Conservation (phyloP, 129 eudicot genomes). For the Lactuca sativa region DNA sequence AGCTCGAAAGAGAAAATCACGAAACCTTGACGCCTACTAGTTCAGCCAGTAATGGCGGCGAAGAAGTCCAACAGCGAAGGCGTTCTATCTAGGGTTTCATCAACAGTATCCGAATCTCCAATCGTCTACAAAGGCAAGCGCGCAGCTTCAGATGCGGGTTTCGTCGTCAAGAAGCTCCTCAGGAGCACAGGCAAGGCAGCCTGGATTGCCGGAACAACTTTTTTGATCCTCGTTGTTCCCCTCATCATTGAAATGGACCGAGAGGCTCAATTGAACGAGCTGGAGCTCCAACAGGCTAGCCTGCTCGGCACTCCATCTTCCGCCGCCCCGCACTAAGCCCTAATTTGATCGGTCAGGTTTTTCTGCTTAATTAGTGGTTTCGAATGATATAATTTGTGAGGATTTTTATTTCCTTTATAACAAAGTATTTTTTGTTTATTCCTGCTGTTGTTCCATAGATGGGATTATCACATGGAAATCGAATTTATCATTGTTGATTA, state of each 20-base stretch:
- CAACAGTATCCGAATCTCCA: slow-evolving; percentile 49
- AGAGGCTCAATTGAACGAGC: slow-evolving; percentile 58
- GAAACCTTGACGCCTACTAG: slow-evolving; percentile 8
- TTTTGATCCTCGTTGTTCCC: slow-evolving; percentile 67
- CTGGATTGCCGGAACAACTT: slow-evolving; percentile 68
- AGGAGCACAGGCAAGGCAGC: slow-evolving; percentile 89
- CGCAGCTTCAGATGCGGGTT: slow-evolving; percentile 57
- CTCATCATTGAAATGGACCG: slow-evolving; percentile 75
- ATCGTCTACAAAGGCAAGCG: slow-evolving; percentile 55
- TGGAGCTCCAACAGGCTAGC: slow-evolving; percentile 72
- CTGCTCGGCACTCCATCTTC: slow-evolving; percentile 51
- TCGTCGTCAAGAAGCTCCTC: slow-evolving; percentile 58
- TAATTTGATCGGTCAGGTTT: slow-evolving; percentile 15
- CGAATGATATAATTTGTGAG: not conserved
- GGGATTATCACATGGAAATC: not conserved
- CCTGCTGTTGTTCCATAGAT: not conserved
- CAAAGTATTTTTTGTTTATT: not conserved
- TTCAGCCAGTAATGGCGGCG: slow-evolving; percentile 23
- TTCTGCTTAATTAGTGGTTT: slow-evolving; percentile 3
- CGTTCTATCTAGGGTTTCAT: slow-evolving; percentile 40
- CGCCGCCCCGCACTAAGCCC: slow-evolving; percentile 2
- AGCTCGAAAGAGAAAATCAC: not conserved
- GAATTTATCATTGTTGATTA: not conserved
- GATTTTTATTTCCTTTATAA: not conserved
- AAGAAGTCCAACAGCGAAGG: slow-evolving; percentile 39